A percentile compares a stretch with the other conserved stretches of the same genome.
phyloP scores from a whole-genome alignment of 805 yeast genomes.

The Diddensiella santjacobensis region DNA sequence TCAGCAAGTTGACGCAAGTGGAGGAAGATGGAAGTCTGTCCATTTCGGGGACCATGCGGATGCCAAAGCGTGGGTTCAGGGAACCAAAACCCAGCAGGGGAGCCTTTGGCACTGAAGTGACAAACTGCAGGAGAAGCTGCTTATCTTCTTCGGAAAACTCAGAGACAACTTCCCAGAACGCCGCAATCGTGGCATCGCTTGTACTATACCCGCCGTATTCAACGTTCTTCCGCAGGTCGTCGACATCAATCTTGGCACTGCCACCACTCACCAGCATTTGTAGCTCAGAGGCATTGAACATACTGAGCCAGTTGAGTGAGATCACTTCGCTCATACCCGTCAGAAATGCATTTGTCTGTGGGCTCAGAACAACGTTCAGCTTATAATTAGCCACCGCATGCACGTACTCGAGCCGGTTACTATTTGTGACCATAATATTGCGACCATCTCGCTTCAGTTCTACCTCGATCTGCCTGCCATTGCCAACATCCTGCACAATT shows the following conservation, averaged over 20 bases:
- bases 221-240: slow-evolving; percentile 61
- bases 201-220: slow-evolving; percentile 49
- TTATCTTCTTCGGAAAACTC: slow-evolving; percentile 65
- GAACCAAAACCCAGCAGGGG: slow-evolving; percentile 83
- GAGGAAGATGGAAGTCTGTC: slow-evolving; percentile 81
- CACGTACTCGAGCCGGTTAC: slow-evolving; percentile 68
- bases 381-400: slow-evolving; percentile 76
- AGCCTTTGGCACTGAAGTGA: slow-evolving; percentile 87
- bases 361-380: slow-evolving; percentile 56
- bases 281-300: slow-evolving; percentile 81
- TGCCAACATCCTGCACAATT: slow-evolving; percentile 46
- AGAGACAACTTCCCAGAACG: slow-evolving; percentile 71
- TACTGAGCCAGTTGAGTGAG: slow-evolving; percentile 67
- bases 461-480: slow-evolving; percentile 34
- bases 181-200: slow-evolving; percentile 53
- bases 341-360: slow-evolving; percentile 60
- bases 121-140: slow-evolving; percentile 72
- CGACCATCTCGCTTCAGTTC: slow-evolving; percentile 64
- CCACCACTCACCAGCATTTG: slow-evolving; percentile 85
- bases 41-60: slow-evolving; percentile 60
- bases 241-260: slow-evolving; percentile 60
- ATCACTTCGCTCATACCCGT: slow-evolving; percentile 69
- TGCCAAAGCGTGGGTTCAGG: slow-evolving; percentile 74
- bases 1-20: slow-evolving; percentile 85
- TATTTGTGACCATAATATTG: slow-evolving; percentile 48